Evolutionary conservation across 1,284 basidiomycete genomes (phyloP).

Genomic region (Volvariella surrecta): DNA sequence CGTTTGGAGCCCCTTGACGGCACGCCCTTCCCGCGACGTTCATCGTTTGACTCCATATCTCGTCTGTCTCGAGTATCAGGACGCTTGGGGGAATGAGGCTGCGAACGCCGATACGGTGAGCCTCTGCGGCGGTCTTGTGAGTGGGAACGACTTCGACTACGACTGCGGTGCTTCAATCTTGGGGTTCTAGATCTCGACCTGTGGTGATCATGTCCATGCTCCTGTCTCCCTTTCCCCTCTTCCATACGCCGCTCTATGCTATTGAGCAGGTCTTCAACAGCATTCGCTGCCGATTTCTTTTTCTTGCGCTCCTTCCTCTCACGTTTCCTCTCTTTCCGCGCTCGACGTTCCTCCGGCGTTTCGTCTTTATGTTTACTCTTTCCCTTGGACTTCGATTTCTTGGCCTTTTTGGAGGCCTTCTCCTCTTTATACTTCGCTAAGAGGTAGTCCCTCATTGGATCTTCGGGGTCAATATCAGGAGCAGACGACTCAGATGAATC

Average conservation of each 20-base stretch:
- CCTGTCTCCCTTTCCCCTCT: neutral
- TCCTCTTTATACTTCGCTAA: constrained; percentile 62
- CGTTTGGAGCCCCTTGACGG: constrained; percentile 6
- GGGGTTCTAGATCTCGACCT: constrained; percentile 14
- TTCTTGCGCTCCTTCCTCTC: constrained; percentile 43
- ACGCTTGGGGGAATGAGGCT: neutral
- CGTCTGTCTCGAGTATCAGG: neutral
- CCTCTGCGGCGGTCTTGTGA: neutral
- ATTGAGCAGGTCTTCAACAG: constrained; percentile 45
- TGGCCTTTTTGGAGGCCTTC: constrained; percentile 51
- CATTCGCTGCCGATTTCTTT: constrained; percentile 34
- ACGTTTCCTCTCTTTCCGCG: constrained; percentile 59
- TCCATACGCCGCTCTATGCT: constrained; percentile 26
- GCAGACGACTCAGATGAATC: constrained; percentile 61
- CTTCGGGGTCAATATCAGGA: constrained; percentile 84
- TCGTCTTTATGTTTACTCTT: constrained; percentile 63
- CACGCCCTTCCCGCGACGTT: neutral
- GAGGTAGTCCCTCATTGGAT: constrained; percentile 95
- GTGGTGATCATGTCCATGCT: constrained; percentile 6
- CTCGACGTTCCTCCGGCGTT: constrained; percentile 68
- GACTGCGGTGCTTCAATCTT: constrained; percentile 15
- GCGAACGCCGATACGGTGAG: neutral
- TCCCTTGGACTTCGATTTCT: constrained; percentile 46
- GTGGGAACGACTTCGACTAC: constrained; percentile 7
- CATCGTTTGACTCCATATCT: neutral